These are phyloP conservation scores for Cutaneotrichosporon cutaneum DNA, from an alignment of 1,284 basidiomycete species.

Conservation along the genomic window DNA sequence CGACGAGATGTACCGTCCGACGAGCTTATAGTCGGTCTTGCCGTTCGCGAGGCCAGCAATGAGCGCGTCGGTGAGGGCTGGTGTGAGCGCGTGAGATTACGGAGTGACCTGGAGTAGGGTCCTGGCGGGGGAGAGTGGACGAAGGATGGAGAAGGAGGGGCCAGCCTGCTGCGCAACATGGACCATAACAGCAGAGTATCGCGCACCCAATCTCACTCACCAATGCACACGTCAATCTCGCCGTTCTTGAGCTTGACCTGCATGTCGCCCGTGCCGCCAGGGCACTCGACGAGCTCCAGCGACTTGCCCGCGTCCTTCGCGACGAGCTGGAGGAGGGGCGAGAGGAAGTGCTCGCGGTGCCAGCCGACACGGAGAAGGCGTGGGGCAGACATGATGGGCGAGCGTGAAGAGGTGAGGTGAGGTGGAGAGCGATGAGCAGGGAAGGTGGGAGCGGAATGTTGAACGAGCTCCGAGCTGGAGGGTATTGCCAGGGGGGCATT, in stretches of 20 bases:
- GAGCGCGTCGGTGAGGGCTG: conserved; percentile 85
- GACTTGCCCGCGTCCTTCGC: conserved; percentile 65
- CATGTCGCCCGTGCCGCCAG: conserved; percentile 88
- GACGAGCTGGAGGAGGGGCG: conserved; percentile 69
- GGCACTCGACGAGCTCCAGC: conserved; percentile 82
- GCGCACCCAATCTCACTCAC: conserved; percentile 54
- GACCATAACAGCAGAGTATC: too few relatives aligned
- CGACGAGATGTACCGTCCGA: conserved; percentile 87
- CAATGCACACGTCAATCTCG: conserved; percentile 83
- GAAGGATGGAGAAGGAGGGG: neutral
- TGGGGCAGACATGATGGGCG: conserved; percentile 3
- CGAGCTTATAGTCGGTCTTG: conserved; percentile 79
- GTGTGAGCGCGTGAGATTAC: conserved; percentile 11
- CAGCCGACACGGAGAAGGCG: conserved; percentile 52
- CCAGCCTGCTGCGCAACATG: neutral
- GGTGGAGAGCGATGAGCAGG: neutral
- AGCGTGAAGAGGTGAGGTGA: too few relatives aligned
- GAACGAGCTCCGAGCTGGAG: neutral
- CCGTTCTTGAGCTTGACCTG: conserved; percentile 76
- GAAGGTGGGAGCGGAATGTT: neutral
- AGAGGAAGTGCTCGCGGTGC: conserved; percentile 87
- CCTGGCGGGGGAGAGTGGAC: too few relatives aligned
- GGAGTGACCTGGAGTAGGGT: too few relatives aligned
- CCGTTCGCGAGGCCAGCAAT: conserved; percentile 91
- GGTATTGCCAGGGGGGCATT: neutral